phyloP scores from a whole-genome alignment of 2,329 filamentous ascomycete species.

The Chaetomiaceae sp. region DNA sequence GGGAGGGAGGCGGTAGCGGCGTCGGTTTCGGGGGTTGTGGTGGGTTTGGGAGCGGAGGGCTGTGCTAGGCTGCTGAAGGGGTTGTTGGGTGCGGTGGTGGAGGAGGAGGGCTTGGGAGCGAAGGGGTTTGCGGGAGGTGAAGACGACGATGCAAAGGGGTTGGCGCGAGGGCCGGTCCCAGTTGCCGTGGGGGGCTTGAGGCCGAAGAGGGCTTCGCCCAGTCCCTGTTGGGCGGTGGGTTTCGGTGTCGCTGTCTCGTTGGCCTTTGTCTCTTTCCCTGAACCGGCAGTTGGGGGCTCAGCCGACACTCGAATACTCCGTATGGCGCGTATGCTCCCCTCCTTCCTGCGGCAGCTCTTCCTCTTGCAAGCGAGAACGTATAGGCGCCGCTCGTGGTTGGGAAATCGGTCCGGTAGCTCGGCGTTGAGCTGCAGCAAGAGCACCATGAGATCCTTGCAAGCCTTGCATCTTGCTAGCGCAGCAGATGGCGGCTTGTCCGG shows the following conservation, averaged over 20 bases:
- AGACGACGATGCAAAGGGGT: conserved; percentile 25
- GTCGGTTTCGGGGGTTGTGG: conserved; percentile 8
- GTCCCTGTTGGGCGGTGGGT: conserved; percentile 33
- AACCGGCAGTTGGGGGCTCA: conserved; percentile 20
- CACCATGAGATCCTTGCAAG: conserved; percentile 77
- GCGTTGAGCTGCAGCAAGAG: conserved; percentile 87
- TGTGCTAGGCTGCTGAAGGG: conserved; percentile 48
- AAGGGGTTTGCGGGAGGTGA: conserved; percentile 38
- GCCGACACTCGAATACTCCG: conserved; percentile 57
- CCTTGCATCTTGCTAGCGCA: conserved; percentile 73
- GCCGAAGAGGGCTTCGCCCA: conserved; percentile 68
- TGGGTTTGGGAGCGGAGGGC: conserved; percentile 33
- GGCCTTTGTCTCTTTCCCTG: conserved; percentile 27
- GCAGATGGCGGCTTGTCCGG: conserved; percentile 64
- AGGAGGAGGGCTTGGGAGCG: conserved; percentile 28
- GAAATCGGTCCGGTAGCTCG: conserved; percentile 80
- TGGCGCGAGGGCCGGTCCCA: conserved; percentile 6
- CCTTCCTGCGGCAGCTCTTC: conserved; percentile 72
- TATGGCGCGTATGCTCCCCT: conserved; percentile 72
- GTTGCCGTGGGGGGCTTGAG: conserved; percentile 41
- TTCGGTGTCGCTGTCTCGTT: conserved; percentile 29
- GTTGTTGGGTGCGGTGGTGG: conserved; percentile 50
- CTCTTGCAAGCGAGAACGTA: conserved; percentile 80
- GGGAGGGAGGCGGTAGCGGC: conserved; percentile 36
- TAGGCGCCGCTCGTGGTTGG: conserved; percentile 77